A percentile compares a stretch with the other conserved stretches of the same genome.
Conservation (phyloP, 345 rosid genomes). For the Heritiera fomes region DNA sequence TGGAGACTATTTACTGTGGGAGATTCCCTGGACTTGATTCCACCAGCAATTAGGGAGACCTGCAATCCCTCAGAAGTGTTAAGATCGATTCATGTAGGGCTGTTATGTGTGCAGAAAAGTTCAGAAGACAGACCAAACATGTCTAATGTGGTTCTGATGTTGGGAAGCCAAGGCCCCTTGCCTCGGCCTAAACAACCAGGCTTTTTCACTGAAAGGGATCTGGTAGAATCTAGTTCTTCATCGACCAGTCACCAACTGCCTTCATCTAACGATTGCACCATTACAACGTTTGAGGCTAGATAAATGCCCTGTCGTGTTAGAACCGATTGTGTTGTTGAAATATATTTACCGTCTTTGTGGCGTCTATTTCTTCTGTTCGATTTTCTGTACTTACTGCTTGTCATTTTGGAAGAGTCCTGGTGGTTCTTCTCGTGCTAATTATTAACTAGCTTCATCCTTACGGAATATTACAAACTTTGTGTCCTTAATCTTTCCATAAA, state of each 20-base stretch:
- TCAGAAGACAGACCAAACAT: slow-evolving; percentile 26
- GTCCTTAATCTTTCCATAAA: too few species aligned
- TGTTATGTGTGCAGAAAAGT: slow-evolving; percentile 26
- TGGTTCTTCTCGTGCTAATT: too few species aligned
- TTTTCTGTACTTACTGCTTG: too few species aligned
- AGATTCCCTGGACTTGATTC: not conserved
- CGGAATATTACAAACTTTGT: too few species aligned
- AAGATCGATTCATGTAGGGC: slow-evolving; percentile 19
- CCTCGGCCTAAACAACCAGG: slow-evolving; percentile 28
- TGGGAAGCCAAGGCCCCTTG: slow-evolving; percentile 15
- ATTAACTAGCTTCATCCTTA: too few species aligned
- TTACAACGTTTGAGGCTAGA: not conserved
- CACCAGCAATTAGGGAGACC: not conserved
- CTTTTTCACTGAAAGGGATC: slow-evolving; percentile 24
- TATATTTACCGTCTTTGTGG: too few species aligned
- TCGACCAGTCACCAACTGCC: not conserved
- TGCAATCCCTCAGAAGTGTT: not conserved
- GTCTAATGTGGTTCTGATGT: slow-evolving; percentile 25
- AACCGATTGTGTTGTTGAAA: not conserved
- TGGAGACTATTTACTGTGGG: slow-evolving; percentile 19
- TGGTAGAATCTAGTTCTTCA: slow-evolving; percentile 7
- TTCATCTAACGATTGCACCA: not conserved
- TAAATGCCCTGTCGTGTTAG: not conserved
- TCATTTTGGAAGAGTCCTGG: too few species aligned
- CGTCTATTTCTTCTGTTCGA: too few species aligned